Base-by-base conservation (phyloP, 495 filamentous ascomycete genomes). In the Usnea hakonensis region DNA sequence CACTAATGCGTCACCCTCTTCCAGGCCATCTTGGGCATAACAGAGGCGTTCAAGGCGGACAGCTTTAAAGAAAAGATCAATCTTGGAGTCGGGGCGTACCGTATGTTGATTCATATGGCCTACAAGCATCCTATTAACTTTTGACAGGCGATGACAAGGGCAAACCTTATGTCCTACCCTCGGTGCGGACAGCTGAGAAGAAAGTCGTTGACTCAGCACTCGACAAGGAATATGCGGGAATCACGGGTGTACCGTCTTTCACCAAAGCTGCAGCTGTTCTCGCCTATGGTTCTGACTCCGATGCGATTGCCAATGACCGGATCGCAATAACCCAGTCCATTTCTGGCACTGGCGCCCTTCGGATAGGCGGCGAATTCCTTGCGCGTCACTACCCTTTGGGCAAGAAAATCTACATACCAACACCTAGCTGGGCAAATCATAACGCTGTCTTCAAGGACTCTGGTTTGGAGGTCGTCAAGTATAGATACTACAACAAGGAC, bases 21-120 rank as follows among this genome's bases (percentile, higher is more conserved):
- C 17, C 33, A 69, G 68, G 68, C 68, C 37, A 69, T 69, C 55
- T 38, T 69, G 36, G 68, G 68, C 79, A 95, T 98, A 79, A 97
- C 94, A 57, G 94, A 98, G 79, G 94, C 94, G 56, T 98, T 94
- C 88, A 98, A 97, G 83, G 90, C 92, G 71, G 93, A 98, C 72
- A 81, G 76, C 65, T 90, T 94, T 76, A 77, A 85, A 58, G 82
- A 93, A 77, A 98, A 98, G 85, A 96, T 97, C 81, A 97, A 97
- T 79, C 82, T 98, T 59, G 92, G 91, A 86, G 83, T 79, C 75
- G 78, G 74, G 57, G 76, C 73, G 57, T 83, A 83, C 74, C 80
- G 80, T 83, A 75, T n/a, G 71, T 60, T 54, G 40, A 8, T 9
- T 5, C 1, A 10, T 38, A 1, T 19, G 4, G 9, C 5, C 5